Base-by-base conservation (phyloP, 176 grass and related monocot species). In the Eragrostis curvula region DNA sequence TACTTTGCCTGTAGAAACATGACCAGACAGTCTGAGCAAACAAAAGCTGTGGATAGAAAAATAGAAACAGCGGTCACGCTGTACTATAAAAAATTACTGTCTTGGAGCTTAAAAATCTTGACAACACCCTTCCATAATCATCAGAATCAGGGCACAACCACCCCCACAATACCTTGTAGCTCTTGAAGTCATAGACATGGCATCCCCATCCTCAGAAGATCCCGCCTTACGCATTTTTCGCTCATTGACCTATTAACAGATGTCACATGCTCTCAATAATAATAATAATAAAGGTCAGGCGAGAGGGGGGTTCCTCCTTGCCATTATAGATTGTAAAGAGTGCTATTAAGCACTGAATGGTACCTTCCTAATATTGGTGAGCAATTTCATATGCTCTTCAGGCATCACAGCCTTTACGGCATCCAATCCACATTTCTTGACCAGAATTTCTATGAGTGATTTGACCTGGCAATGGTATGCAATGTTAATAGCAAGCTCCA, bases 381-480 rank as follows among this genome's bases (percentile, higher is more conserved):
- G 81, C 75, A 98, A 70, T 79, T 95, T 98, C 86, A 98, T 93
- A 80, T 98, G 96, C 78, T 98, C 96, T 84, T 95, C 88, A 36
- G 96, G 96, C 89, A 98, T 98, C 52, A 93, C 92, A 56, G 87
- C 88, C 70, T 93, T 98, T 42, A 98, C 96, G 39, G 96, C 96
- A 70, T 95, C 92, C 68, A 98, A 86, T 64, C 96, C 96, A 88
- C 96, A 98, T 93, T 95, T 98, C 61, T 75, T 93, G 52, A 98
- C 89, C 4, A 98, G 92, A 94, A 98, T 95, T 73, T 93, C 96
- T 78, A 98, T 49, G 25, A 98, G 86, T 79, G 92, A 85, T 72
- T 98, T 98, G 21, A 98, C 89, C 96, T 98, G 68, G 45, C 39
- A 87, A 87, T 45, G 45, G 48, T 12, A 74, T 21, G 7, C 53